Evolutionary conservation across 139 green algal genomes (phyloP), one percentile per base, ranked within the genome.

Genomic region (Volvox africanus): DNA sequence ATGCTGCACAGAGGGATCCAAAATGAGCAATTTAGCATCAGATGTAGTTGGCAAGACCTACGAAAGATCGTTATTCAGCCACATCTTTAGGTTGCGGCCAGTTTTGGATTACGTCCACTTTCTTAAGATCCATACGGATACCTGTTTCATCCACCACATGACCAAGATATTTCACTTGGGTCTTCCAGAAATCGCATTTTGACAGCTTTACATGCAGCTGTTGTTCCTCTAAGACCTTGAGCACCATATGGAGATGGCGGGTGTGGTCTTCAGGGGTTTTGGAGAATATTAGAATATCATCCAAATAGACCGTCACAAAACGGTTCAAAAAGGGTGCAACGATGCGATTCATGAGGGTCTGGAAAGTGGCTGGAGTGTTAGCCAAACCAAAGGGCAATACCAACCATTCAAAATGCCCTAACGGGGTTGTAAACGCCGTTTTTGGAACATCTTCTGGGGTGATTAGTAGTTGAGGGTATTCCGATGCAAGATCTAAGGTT

Each of bases 201-300:
- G n/a, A 77, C 22, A 92, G n/a, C 32, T 94, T 94, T 24, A 82
- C 91, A 80, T 94, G 96, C 0, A 95, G 37, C 76, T 94, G 61
- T 30, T 96, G 55, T 26, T 94, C 69, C 21, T 82, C 36, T 11
- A 97, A 75, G 14, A 91, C 14, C 1, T 89, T 33, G 2, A 96
- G 80, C 12, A 96, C 93, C 26, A 82, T 71, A 20, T 80, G 50
- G 13, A 95, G 44, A 73, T 96, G 92, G 24, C 79, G 14, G 37
- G 82, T 19, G 84, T 96, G 95, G 20, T 95, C 90, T 36, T 95
- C 88, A 30, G 21, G 28, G 26, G 26, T 93, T 22, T 86, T 68
- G n/a, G 75, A 92, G 67, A 90, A 95, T 18, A 95, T 94, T 28
- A 95, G 75, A 1, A 96, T 94, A 36, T 97, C 93, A n/a, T n/a